Evolutionary conservation across 164 flowering plant genomes (phyloP), one percentile per base, ranked within the genome.

Genomic region (Paratinospora sagittata): DNA sequence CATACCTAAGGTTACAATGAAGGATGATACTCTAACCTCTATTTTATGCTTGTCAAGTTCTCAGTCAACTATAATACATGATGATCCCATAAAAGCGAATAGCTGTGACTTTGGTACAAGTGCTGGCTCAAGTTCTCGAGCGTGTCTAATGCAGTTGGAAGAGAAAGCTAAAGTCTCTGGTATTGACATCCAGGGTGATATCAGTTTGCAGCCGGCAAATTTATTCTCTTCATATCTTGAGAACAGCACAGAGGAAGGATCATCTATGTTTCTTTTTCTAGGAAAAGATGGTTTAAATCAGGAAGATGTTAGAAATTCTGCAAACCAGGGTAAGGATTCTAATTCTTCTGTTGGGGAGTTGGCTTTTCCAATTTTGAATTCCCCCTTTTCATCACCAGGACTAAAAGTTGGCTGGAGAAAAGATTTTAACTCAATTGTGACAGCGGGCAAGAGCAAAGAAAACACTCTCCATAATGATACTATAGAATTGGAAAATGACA

Each of bases 221-320:
- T 72, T 58, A 23, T 68, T 36, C 19, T 6, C 63, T 69, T 66
- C 19, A 27, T 57, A n/a, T 19, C 61, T 63, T 23, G 74, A 68
- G 65, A 68, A 72, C 49, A 66, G 19, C 72, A 58, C 64, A n/a
- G 47, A 70, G 66, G 68, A 74, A 70, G 77, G 74, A 49, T 66
- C 70, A 65, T 30, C 70, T 4, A n/a, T 65, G 63, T 60, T 47
- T 63, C 26, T 11, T 23, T 61, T 63, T 72, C 21, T 63, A 30
- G 60, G 10, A 21, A 75, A 65, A 43, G 52, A 52, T 34, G 27
- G 19, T 63, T 13, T 65, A 10, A 24, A 21, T 36, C 30, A 69
- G 33, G 75, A 49, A 63, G 69, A 76, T 60, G 36, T 30, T 55
- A 49, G 52, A 64, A 77, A 37, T 16, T 19, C 27, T 43, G 43